Evolutionary conservation across 2,329 filamentous ascomycete genomes (phyloP).

Genomic region (Cadophora luteo-olivacea): DNA sequence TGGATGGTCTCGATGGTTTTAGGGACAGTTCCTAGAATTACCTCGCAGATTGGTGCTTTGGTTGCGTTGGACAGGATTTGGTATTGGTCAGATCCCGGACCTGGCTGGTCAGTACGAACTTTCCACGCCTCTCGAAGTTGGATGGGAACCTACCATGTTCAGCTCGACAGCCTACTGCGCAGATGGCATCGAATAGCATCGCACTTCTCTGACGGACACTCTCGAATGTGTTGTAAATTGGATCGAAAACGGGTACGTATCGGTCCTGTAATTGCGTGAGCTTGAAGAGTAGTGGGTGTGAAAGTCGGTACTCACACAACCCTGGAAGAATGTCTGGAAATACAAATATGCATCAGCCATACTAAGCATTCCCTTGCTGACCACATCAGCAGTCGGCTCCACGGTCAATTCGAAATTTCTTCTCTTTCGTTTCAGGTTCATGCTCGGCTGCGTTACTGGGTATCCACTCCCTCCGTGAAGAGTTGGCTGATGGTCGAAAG

Average conservation of each 20-base stretch:
- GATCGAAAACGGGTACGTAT: conserved; percentile 57
- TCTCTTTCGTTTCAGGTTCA: conserved; percentile 23
- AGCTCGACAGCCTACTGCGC: conserved; percentile 57
- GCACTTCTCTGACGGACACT: conserved; percentile 54
- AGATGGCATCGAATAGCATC: conserved; percentile 58
- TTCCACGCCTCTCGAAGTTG: not conserved
- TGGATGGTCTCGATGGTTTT: conserved; percentile 57
- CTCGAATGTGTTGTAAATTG: conserved; percentile 50
- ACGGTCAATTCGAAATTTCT: conserved; percentile 29
- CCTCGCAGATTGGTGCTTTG: conserved; percentile 52
- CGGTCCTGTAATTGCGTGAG: conserved; percentile 43
- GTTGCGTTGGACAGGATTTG: conserved; percentile 53
- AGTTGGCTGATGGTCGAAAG: not conserved
- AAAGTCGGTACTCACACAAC: conserved; percentile 28
- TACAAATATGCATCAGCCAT: conserved; percentile 31
- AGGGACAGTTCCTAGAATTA: conserved; percentile 49
- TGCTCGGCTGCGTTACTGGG: not conserved
- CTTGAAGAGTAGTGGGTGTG: not conserved
- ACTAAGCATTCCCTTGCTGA: conserved; percentile 30
- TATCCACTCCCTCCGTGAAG: not conserved
- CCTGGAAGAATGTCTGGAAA: conserved; percentile 34
- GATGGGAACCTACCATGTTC: conserved; percentile 31
- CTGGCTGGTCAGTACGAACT: conserved; percentile 32
- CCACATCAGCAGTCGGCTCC: conserved; percentile 23
- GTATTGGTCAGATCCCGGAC: conserved; percentile 48